Evolutionary conservation across 1,284 basidiomycete genomes (phyloP).

Genomic region (Naganishia albida): DNA sequence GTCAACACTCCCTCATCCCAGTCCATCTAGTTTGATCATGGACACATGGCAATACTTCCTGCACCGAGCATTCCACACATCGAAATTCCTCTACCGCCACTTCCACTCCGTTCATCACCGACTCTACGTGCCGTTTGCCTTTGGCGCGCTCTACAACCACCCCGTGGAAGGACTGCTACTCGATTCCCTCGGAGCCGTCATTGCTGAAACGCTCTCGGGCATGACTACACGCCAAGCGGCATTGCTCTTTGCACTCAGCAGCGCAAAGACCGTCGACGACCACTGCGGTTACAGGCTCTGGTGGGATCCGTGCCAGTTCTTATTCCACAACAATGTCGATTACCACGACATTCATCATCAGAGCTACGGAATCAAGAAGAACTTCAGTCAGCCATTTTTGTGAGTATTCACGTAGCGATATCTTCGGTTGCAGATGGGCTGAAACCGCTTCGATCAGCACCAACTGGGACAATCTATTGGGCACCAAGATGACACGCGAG

Average conservation of each 20-base stretch:
- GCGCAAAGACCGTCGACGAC: slow-evolving; percentile 94
- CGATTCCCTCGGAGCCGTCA: slow-evolving; percentile 76
- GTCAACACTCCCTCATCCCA: slow-evolving; percentile 3
- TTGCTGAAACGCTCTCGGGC: slow-evolving; percentile 70
- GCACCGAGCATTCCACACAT: slow-evolving; percentile 88
- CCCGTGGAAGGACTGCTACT: slow-evolving; percentile 91
- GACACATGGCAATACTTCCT: slow-evolving; percentile 99
- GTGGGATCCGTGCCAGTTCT: slow-evolving; percentile 82
- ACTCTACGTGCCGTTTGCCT: slow-evolving; percentile 95
- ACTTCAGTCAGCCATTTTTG: slow-evolving; percentile 93
- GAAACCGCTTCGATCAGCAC: slow-evolving; percentile 41
- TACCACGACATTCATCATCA: slow-evolving; percentile 99
- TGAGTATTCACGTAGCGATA: slow-evolving; percentile 38
- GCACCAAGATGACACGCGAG: slow-evolving; percentile 52
- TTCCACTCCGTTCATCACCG: slow-evolving; percentile 95
- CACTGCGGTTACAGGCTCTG: slow-evolving; percentile 91
- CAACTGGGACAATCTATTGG: slow-evolving; percentile 53
- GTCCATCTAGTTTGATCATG: slow-evolving; percentile 73
- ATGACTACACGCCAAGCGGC: slow-evolving; percentile 84
- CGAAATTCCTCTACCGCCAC: slow-evolving; percentile 85
- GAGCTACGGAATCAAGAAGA: slow-evolving; percentile 88
- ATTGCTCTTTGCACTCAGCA: slow-evolving; percentile 79
- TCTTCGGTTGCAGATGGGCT: neutral
- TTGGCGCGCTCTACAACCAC: slow-evolving; percentile 96
- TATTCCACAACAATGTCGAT: slow-evolving; percentile 91